These are phyloP conservation scores for Aureobasidium zeae DNA, from an alignment of 2,329 filamentous ascomycete genomes.

Conservation along the genomic window DNA sequence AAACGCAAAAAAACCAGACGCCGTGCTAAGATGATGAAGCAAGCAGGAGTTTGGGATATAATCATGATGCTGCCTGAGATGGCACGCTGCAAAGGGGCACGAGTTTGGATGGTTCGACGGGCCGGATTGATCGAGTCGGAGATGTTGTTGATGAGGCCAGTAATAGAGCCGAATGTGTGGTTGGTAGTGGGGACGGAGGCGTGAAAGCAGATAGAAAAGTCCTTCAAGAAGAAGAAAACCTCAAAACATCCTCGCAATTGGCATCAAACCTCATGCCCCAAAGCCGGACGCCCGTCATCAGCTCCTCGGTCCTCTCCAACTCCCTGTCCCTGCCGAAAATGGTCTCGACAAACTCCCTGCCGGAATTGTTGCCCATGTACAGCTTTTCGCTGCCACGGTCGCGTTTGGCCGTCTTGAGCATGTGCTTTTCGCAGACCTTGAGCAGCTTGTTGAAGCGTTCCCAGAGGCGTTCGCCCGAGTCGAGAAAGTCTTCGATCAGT, in stretches of 20 bases:
- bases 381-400: conserved; percentile 54
- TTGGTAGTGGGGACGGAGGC: too few relatives aligned
- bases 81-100: too few relatives aligned
- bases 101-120: too few relatives aligned
- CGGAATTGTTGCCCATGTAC: conserved; percentile 82
- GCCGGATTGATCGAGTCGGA: too few relatives aligned
- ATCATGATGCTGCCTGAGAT: too few relatives aligned
- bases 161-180: too few relatives aligned
- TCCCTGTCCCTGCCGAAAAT: conserved; percentile 90
- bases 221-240: not conserved
- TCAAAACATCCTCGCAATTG: conserved; percentile 84
- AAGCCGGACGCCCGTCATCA: conserved; percentile 79
- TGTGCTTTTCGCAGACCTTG: conserved; percentile 85
- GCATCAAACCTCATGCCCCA: conserved; percentile 94
- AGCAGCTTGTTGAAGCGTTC: conserved; percentile 76
- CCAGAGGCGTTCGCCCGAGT: conserved; percentile 77
- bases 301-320: conserved; percentile 78
- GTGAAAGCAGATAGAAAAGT: too few relatives aligned
- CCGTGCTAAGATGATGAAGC: too few relatives aligned
- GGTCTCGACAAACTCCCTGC: conserved; percentile 89
- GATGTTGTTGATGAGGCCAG: too few relatives aligned
- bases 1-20: too few relatives aligned
- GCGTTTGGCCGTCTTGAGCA: conserved; percentile 80
- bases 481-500: conserved; percentile 82
- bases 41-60: too few relatives aligned